A percentile compares a stretch with the other conserved stretches of the same genome.
Evolutionary conservation across 495 filamentous ascomycete species (phyloP).

Genomic region (Podospora tetraspora): DNA sequence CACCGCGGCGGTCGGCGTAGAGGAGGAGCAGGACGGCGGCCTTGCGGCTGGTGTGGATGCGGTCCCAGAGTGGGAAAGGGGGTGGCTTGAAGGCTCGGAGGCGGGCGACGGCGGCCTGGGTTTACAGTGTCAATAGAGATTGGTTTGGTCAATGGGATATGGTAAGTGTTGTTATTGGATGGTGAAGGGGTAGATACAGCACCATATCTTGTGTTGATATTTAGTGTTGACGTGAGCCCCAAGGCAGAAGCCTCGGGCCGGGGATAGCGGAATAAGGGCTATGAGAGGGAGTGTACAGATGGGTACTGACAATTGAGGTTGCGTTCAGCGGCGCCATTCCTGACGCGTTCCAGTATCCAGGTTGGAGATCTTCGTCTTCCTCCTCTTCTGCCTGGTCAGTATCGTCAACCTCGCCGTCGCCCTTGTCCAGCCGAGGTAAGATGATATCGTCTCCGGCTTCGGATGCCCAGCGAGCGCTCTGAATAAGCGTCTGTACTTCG

Average conservation of each 20-base stretch:
- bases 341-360: constrained; percentile 46
- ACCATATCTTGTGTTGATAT: too few relatives aligned
- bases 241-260: background rate
- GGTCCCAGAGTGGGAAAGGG: constrained; percentile 50
- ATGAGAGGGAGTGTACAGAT: constrained; percentile 5
- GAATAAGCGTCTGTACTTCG: constrained; percentile 3
- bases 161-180: too few relatives aligned
- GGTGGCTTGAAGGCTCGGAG: constrained; percentile 64
- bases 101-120: constrained; percentile 68
- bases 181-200: too few relatives aligned
- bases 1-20: constrained; percentile 71
- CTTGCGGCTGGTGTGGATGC: constrained; percentile 61
- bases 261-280: background rate
- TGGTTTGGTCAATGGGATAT: background rate
- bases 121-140: background rate
- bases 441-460: background rate
- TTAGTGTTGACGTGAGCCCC: background rate
- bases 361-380: constrained; percentile 25
- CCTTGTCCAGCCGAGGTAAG: background rate
- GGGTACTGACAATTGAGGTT: constrained; percentile 49
- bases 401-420: background rate
- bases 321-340: constrained; percentile 54
- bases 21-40: constrained; percentile 82
- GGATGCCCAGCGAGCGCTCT: background rate
- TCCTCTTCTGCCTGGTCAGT: constrained; percentile 7